These are phyloP conservation scores for Sugiyamaella chiloensis DNA, from an alignment of 805 yeast genomes.

Conservation along the genomic window DNA sequence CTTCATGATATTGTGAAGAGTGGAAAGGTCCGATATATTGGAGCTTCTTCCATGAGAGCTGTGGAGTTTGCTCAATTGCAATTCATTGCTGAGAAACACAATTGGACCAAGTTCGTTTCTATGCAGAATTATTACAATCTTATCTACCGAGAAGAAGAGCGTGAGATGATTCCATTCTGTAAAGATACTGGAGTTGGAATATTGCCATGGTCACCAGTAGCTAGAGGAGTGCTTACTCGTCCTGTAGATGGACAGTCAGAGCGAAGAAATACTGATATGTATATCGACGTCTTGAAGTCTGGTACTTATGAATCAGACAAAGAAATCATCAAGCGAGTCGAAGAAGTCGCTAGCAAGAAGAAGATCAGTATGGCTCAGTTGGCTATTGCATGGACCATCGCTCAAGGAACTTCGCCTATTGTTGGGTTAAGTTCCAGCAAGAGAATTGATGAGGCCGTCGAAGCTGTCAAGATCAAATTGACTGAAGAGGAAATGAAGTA, in stretches of 20 bases:
- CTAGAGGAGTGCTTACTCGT: constrained; percentile 53
- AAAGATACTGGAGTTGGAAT: constrained; percentile 51
- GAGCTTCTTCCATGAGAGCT: constrained; percentile 62
- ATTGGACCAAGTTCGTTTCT: constrained; percentile 57
- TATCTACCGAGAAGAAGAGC: constrained; percentile 59
- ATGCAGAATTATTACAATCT: constrained; percentile 61
- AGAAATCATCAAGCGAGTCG: constrained; percentile 48
- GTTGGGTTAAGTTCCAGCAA: constrained; percentile 49
- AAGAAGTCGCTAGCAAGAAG: constrained; percentile 47
- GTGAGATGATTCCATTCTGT: constrained; percentile 60
- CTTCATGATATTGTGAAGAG: constrained; percentile 49
- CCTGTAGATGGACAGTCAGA: constrained; percentile 32
- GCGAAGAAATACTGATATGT: constrained; percentile 1
- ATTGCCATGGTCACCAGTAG: constrained; percentile 61
- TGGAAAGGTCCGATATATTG: constrained; percentile 54
- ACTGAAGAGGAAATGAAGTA: constrained; percentile 30
- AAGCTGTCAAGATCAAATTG: constrained; percentile 39
- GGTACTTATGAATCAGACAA: constrained; percentile 7
- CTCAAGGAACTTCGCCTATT: constrained; percentile 51
- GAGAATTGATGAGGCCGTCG: constrained; percentile 51
- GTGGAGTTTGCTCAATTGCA: constrained; percentile 53
- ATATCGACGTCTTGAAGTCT: neutral
- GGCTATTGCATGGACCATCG: constrained; percentile 51
- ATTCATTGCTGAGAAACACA: constrained; percentile 51
- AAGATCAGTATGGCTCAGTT: constrained; percentile 54